Base-by-base conservation (phyloP, 1,139 yeast genomes). In the Magnusiomyces starmeri region DNA sequence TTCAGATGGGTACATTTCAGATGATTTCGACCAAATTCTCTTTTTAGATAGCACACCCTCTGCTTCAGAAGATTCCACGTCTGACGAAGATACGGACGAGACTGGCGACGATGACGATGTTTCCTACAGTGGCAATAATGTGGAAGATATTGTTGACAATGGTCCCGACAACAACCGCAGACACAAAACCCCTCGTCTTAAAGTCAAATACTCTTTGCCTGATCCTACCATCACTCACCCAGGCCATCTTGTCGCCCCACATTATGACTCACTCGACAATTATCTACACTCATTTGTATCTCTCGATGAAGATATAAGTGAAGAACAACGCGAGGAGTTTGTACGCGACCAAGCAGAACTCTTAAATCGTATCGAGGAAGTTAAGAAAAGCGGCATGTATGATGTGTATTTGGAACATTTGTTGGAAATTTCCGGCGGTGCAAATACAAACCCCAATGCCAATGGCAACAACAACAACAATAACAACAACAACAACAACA, bases 191-290 rank as follows among this genome's bases (percentile, higher is more conserved):
- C 54, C 51, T 3, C 47, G 47, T 25, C 43, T 51, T 9, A 43
- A 34, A 26, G 60, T 85, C 21, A 75, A 71, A 40, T 74, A 74
- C 48, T 63, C 77, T 2, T 70, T 79, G 4, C 85, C 88, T 1
- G 74, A 75, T 10, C 84, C 83, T 26, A 68, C 78, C 8, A 75
- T 87, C 4, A 83, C 95, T 0, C 90, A 88, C 63, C 97, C 97
- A 1, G 75, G 80, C 3, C 95, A 88, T 69, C 37, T 58, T 3
- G 58, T 51, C 1, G 53, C 43, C 6, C 54, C 57, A 3, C 22
- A 43, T 14, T 53, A 46, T 12, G 65, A 66, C 7, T 64, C 70
- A 6, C 58, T 83, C 34, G 71, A 68, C 6, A 71, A 65, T 1
- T 78, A 74, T 54, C 67, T 83, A 32, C 57, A 66, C 18, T 79